phyloP scores from a whole-genome alignment of 768 basidiomycete species.

The Tremella mesenterica region DNA sequence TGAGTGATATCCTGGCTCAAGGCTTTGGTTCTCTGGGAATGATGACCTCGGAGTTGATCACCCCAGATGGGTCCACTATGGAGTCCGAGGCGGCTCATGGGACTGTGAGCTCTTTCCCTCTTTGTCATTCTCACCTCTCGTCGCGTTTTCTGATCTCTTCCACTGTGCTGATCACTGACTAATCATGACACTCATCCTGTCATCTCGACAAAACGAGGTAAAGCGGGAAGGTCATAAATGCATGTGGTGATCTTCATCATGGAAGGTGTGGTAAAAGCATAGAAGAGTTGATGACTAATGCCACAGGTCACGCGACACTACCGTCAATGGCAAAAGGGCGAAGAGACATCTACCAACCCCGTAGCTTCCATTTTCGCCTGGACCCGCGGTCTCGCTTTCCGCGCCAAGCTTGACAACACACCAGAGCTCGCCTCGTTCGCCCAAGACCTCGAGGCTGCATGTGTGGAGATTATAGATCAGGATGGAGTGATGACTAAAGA shows the following conservation, averaged over 20 bases:
- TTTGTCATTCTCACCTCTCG: neutral
- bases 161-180: too few species aligned
- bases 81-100: slow-evolving; percentile 97
- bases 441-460: slow-evolving; percentile 69
- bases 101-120: slow-evolving; percentile 24
- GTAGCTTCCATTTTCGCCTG: slow-evolving; percentile 98
- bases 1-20: slow-evolving; percentile 90
- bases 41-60: slow-evolving; percentile 95
- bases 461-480: slow-evolving; percentile 80
- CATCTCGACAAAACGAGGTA: too few species aligned
- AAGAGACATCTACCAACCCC: slow-evolving; percentile 96
- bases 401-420: slow-evolving; percentile 85
- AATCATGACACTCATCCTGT: too few species aligned
- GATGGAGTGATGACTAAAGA: slow-evolving; percentile 97
- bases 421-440: slow-evolving; percentile 65
- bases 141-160: neutral
- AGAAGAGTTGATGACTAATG: neutral
- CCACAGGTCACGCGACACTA: slow-evolving; percentile 84
- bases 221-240: too few species aligned
- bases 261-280: too few species aligned
- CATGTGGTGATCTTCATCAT: too few species aligned
- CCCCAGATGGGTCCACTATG: slow-evolving; percentile 83
- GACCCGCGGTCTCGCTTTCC: slow-evolving; percentile 88
- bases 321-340: slow-evolving; percentile 92
- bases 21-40: slow-evolving; percentile 94